These are phyloP conservation scores for Amanita pallidorosea DNA, from an alignment of 768 basidiomycete species.

Conservation along the genomic window DNA sequence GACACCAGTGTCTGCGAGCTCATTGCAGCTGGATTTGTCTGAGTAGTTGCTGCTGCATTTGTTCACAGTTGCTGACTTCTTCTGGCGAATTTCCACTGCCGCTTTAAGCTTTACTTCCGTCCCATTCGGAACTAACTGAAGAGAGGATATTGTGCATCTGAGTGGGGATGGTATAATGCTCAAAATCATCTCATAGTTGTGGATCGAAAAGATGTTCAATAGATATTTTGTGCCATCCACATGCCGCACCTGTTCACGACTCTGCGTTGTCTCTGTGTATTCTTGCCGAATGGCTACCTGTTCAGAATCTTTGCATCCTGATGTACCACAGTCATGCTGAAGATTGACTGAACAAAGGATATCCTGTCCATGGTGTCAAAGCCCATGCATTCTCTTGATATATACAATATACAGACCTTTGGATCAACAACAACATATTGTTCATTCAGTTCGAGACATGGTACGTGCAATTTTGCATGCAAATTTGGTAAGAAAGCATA, in stretches of 20 bases:
- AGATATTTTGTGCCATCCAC: neutral
- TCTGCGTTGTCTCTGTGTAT: neutral
- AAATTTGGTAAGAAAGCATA: slow-evolving; percentile 1
- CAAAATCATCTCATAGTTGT: neutral
- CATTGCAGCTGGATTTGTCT: neutral
- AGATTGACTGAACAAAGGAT: slow-evolving; percentile 16
- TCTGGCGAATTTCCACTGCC: neutral
- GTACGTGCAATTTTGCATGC: neutral
- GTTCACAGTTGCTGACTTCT: neutral
- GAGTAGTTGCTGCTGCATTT: neutral
- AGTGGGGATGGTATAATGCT: neutral
- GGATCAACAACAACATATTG: neutral
- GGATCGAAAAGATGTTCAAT: neutral
- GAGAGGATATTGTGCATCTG: neutral
- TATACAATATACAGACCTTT: neutral
- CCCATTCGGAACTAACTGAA: neutral
- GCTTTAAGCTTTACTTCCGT: neutral
- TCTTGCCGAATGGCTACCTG: slow-evolving; percentile 11
- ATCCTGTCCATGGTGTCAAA: slow-evolving; percentile 14
- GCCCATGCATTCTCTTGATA: slow-evolving; percentile 18
- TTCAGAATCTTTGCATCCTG: slow-evolving; percentile 9
- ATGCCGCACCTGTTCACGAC: neutral
- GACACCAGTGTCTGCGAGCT: neutral
- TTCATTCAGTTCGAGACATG: neutral
- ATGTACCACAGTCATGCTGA: slow-evolving; percentile 14